Conservation (phyloP, 208 protist genomes). For the Paratrypanosoma confusum region DNA sequence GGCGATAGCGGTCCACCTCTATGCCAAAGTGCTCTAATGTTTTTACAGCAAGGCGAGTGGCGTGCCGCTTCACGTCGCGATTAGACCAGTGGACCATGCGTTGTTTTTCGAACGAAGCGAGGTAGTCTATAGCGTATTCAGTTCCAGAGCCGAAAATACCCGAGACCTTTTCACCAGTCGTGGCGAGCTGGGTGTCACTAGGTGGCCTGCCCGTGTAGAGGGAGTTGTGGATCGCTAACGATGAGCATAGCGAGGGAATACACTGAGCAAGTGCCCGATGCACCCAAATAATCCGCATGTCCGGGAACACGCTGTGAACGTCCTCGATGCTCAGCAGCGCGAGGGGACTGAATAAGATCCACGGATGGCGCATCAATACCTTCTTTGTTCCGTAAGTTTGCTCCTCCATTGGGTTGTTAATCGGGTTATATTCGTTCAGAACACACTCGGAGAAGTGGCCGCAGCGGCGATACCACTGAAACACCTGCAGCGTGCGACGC, state of each 20-base stretch:
- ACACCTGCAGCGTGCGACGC: constrained; percentile 57
- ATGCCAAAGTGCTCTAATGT: constrained; percentile 79
- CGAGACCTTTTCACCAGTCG: constrained; percentile 78
- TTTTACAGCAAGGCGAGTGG: constrained; percentile 65
- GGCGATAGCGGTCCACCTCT: constrained; percentile 75
- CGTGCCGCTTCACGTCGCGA: constrained; percentile 76
- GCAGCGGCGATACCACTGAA: constrained; percentile 82
- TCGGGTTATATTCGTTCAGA: constrained; percentile 45
- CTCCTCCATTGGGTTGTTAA: constrained; percentile 72
- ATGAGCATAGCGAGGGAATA: constrained; percentile 79
- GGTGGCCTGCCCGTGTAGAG: constrained; percentile 83
- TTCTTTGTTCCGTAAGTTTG: constrained; percentile 72
- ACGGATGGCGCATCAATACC: constrained; percentile 39
- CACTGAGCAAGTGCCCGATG: constrained; percentile 79
- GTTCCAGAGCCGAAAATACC: constrained; percentile 83
- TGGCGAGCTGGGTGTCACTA: constrained; percentile 66
- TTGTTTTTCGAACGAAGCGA: constrained; percentile 60
- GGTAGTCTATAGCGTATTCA: constrained; percentile 75
- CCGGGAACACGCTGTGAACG: constrained; percentile 57
- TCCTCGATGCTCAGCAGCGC: constrained; percentile 61
- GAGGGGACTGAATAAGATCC: constrained; percentile 79
- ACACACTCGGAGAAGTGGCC: constrained; percentile 73
- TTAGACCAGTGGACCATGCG: constrained; percentile 86
- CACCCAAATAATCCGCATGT: constrained; percentile 72
- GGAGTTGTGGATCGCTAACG: constrained; percentile 73